Evolutionary conservation across 306 rosid species (phyloP).

Genomic region (Dalbergia oliveri): DNA sequence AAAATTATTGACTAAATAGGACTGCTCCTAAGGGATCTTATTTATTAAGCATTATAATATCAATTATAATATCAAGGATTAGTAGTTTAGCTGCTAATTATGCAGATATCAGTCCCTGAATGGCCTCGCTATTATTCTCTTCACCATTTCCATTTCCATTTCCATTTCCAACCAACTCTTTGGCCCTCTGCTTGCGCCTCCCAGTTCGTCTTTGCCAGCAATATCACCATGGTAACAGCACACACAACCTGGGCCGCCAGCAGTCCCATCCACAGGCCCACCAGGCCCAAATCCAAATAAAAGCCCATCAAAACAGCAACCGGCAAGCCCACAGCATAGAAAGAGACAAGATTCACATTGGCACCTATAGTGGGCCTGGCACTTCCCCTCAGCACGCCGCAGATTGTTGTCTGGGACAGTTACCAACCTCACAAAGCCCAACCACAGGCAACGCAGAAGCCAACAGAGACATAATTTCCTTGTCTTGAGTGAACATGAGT

Average conservation of each 20-base stretch:
- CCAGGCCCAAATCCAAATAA: constrained; percentile 19
- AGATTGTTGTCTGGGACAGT: constrained; percentile 56
- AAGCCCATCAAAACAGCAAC: constrained; percentile 34
- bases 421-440: constrained; percentile 62
- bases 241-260: constrained; percentile 45
- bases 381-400: constrained; percentile 57
- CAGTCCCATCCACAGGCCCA: constrained; percentile 52
- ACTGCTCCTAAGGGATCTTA: no score
- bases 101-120: neutral
- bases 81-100: neutral
- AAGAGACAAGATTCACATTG: constrained; percentile 31
- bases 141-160: neutral
- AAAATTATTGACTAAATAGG: neutral
- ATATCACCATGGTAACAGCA: constrained; percentile 37
- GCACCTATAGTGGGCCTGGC: constrained; percentile 53
- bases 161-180: neutral
- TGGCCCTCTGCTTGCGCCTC: constrained; percentile 41
- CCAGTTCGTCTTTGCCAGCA: constrained; percentile 47
- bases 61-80: neutral
- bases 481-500: constrained; percentile 42
- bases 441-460: constrained; percentile 41
- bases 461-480: constrained; percentile 24
- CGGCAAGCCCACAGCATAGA: constrained; percentile 54
- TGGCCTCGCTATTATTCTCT: neutral
- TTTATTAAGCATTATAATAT: no score